phyloP scores from a whole-genome alignment of 2,329 filamentous ascomycete species.

The Aspergillus vadensis region DNA sequence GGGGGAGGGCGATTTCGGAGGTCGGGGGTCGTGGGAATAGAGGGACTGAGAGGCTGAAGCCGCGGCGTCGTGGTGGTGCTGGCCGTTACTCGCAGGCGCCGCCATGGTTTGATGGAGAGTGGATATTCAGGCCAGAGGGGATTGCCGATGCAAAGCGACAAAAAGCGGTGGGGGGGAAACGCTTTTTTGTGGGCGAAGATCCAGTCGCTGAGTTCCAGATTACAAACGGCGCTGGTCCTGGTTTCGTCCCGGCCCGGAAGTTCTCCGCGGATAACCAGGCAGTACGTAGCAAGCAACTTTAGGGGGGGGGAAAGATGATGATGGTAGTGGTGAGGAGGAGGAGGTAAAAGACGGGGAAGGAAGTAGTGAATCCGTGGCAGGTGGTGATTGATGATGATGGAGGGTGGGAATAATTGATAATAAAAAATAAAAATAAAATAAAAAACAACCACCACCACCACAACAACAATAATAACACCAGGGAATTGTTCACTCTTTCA shows the following conservation, averaged over 20 bases:
- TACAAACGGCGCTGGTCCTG: neutral
- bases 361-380: neutral
- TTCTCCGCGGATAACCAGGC: neutral
- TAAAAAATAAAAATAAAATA: neutral
- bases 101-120: conserved; percentile 19
- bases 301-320: neutral
- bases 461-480: neutral
- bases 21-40: conserved; percentile 22
- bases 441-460: no score
- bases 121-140: conserved; percentile 14
- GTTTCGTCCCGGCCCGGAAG: neutral
- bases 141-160: conserved; percentile 45
- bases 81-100: conserved; percentile 18
- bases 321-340: neutral
- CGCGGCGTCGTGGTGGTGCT: conserved; percentile 5
- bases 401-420: neutral
- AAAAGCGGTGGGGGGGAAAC: conserved; percentile 36
- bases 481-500: neutral
- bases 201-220: neutral
- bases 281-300: neutral
- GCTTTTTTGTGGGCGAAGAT: conserved; percentile 1
- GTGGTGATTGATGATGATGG: neutral
- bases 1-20: conserved; percentile 36
- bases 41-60: conserved; percentile 14
- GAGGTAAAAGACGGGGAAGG: neutral